Conservation (phyloP, 225 moss, liverwort and hornwort genomes). For the Bryum argenteum region DNA sequence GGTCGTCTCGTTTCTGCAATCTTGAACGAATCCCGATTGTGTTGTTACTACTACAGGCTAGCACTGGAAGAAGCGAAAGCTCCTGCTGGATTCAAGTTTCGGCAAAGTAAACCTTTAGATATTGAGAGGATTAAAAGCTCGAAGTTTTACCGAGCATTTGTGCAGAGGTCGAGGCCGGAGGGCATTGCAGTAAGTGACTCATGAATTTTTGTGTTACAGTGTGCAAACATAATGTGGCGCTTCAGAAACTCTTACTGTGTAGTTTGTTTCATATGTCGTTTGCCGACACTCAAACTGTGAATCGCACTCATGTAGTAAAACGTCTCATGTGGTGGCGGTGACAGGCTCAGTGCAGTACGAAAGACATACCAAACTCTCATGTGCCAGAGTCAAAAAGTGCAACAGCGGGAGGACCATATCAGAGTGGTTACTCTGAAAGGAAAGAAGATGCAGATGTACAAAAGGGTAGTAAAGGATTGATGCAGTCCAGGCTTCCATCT, state of each 20-base stretch:
- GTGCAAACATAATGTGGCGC: slow-evolving; percentile 16
- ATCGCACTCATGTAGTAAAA: background rate
- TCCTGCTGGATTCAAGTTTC: slow-evolving; percentile 54
- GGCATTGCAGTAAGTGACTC: slow-evolving; percentile 44
- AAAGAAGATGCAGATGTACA: slow-evolving; percentile 42
- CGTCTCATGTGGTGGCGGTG: slow-evolving; percentile 28
- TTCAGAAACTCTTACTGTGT: background rate
- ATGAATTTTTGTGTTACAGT: slow-evolving; percentile 7
- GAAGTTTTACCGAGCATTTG: slow-evolving; percentile 57
- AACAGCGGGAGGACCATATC: slow-evolving; percentile 33
- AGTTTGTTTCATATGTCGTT: slow-evolving; percentile 10
- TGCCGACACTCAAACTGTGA: background rate
- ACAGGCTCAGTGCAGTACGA: slow-evolving; percentile 61
- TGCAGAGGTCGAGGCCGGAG: slow-evolving; percentile 50
- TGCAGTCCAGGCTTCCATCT: slow-evolving; percentile 72
- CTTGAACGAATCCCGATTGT: slow-evolving; percentile 22
- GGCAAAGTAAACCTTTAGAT: slow-evolving; percentile 53
- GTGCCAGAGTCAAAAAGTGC: slow-evolving; percentile 35
- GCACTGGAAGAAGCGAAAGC: slow-evolving; percentile 58
- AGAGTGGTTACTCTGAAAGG: slow-evolving; percentile 31
- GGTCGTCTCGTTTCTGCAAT: slow-evolving; percentile 24
- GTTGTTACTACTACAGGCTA: slow-evolving; percentile 49
- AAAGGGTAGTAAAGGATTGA: slow-evolving; percentile 42
- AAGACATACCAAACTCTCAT: slow-evolving; percentile 42
- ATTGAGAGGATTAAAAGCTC: slow-evolving; percentile 65